Evolutionary conservation across 2,329 filamentous ascomycete genomes (phyloP).

Genomic region (Alternaria burnsii): DNA sequence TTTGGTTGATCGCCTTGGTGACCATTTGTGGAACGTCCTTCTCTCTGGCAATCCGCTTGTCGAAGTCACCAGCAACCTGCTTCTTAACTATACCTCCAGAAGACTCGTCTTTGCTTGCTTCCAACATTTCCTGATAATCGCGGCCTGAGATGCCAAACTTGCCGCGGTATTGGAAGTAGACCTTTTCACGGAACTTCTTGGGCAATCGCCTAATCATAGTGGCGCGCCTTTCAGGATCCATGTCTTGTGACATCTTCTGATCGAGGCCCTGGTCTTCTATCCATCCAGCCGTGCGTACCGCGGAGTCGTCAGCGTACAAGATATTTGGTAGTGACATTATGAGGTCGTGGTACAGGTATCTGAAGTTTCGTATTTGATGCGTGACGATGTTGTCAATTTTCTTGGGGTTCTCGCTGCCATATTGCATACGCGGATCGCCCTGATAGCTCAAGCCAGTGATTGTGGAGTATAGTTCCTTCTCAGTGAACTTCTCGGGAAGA

Average conservation of each 20-base stretch:
- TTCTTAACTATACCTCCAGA: conserved; percentile 69
- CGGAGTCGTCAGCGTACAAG: conserved; percentile 72
- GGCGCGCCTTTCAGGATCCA: conserved; percentile 87
- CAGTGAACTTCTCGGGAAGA: conserved; percentile 83
- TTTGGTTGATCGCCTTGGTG: conserved; percentile 80
- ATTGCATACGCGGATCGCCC: conserved; percentile 93
- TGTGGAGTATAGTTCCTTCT: conserved; percentile 86
- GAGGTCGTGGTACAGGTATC: conserved; percentile 87
- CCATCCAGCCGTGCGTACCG: conserved; percentile 66
- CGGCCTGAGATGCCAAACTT: conserved; percentile 85
- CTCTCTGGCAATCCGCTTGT: conserved; percentile 81
- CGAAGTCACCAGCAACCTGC: conserved; percentile 83
- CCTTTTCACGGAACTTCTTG: conserved; percentile 81
- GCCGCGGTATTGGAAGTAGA: conserved; percentile 95
- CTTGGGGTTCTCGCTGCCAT: conserved; percentile 87
- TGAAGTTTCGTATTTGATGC: conserved; percentile 90
- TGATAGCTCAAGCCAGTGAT: conserved; percentile 94
- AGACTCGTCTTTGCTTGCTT: conserved; percentile 75
- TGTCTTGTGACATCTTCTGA: conserved; percentile 80
- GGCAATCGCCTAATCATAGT: conserved; percentile 97
- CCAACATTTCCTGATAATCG: conserved; percentile 87
- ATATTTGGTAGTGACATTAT: conserved; percentile 92
- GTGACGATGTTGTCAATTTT: conserved; percentile 96
- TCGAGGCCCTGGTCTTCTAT: conserved; percentile 66
- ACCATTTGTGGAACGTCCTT: conserved; percentile 75